Evolutionary conservation across 1,284 basidiomycete species (phyloP).

Genomic region (Kwoniella shivajii): DNA sequence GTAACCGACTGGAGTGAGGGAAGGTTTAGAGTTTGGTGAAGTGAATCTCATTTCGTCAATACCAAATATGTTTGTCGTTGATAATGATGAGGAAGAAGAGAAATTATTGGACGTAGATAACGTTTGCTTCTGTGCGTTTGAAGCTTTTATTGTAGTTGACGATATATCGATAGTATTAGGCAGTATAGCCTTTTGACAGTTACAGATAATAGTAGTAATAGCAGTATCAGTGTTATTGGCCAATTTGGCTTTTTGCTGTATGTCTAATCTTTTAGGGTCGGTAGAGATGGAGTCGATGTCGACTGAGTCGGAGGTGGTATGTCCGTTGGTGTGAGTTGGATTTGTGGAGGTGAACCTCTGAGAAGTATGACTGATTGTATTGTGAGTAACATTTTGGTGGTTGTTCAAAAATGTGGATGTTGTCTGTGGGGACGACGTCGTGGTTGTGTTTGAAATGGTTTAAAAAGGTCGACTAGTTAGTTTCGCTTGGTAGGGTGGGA

Average conservation of each 20-base stretch:
- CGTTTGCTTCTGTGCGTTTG: background rate
- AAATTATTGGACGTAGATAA: background rate
- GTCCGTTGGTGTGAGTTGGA: background rate
- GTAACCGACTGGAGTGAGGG: conserved; percentile 47
- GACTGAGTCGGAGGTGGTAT: background rate
- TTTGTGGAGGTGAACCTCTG: conserved; percentile 10
- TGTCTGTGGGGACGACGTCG: conserved; percentile 18
- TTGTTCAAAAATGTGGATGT: background rate
- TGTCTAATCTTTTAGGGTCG: conserved; percentile 5
- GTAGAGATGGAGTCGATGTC: background rate
- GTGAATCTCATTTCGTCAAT: conserved; percentile 43
- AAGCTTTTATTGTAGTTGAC: conserved; percentile 6
- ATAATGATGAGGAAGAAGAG: background rate
- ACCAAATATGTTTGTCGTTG: background rate
- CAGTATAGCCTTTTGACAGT: background rate
- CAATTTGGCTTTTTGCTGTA: background rate
- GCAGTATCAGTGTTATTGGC: background rate
- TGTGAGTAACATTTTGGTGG: conserved; percentile 13
- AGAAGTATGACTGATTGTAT: conserved; percentile 1
- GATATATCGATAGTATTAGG: background rate
- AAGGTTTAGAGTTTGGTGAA: conserved; percentile 29
- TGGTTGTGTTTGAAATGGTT: conserved; percentile 6
- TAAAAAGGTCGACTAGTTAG: background rate
- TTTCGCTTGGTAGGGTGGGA: background rate
- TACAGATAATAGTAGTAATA: background rate